A percentile compares a stretch with the other conserved stretches of the same genome.
Conservation (phyloP, 2,329 filamentous ascomycete genomes). For the Claviceps sorghi region DNA sequence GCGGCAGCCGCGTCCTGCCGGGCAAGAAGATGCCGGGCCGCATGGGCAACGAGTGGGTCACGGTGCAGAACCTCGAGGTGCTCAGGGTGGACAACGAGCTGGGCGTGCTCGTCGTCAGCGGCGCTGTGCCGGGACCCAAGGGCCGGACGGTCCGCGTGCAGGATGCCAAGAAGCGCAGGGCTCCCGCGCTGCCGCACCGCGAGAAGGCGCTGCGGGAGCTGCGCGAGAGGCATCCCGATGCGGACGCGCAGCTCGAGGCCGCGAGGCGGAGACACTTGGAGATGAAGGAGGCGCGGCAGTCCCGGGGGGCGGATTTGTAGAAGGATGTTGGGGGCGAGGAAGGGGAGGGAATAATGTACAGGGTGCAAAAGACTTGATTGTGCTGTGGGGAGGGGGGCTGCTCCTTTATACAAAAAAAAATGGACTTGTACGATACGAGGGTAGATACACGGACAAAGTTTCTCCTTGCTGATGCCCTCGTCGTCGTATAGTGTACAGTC, state of each 20-base stretch:
- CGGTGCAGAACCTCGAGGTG: slow-evolving; percentile 81
- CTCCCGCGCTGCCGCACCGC: slow-evolving; percentile 34
- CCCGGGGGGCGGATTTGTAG: slow-evolving; percentile 11
- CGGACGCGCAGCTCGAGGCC: slow-evolving; percentile 29
- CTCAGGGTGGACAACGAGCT: slow-evolving; percentile 76
- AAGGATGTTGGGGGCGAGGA: slow-evolving; percentile 3
- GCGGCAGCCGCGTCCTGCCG: slow-evolving; percentile 80
- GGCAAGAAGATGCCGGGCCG: slow-evolving; percentile 97
- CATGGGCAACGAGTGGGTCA: slow-evolving; percentile 83
- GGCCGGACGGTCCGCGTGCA: slow-evolving; percentile 71
- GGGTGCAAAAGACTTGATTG: neutral
- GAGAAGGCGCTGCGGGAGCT: slow-evolving; percentile 29
- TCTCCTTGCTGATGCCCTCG: neutral
- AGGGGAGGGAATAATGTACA: too few relatives aligned
- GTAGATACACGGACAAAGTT: neutral
- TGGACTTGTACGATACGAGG: neutral
- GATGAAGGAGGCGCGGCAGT: slow-evolving; percentile 35
- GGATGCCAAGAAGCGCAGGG: slow-evolving; percentile 75
- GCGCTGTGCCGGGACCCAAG: slow-evolving; percentile 76
- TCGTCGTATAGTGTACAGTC: neutral
- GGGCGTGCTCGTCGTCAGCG: slow-evolving; percentile 78
- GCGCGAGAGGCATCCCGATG: slow-evolving; percentile 32
- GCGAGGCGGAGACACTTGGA: slow-evolving; percentile 37
- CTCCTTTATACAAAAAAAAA: neutral
- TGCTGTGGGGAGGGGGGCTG: too few relatives aligned